Evolutionary conservation across 306 rosid species (phyloP).

Genomic region (Dalbergia cochinchinensis): DNA sequence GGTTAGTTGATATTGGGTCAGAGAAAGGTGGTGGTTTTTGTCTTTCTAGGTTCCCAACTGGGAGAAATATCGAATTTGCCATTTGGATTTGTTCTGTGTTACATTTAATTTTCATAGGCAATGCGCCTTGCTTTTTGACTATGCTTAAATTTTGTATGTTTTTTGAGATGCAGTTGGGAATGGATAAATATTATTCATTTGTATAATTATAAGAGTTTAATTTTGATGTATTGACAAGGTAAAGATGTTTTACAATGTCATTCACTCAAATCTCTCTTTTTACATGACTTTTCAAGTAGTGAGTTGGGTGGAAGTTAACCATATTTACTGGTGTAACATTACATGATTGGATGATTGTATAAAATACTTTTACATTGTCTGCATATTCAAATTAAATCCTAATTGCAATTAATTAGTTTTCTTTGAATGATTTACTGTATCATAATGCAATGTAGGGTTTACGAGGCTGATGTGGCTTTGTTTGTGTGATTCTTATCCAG

Average conservation of each 20-base stretch:
- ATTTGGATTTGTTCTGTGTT: conserved; percentile 32
- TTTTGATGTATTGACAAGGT: too few species aligned
- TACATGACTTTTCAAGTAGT: too few species aligned
- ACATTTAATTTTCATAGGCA: conserved; percentile 25
- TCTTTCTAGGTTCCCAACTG: conserved; percentile 25
- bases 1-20: conserved; percentile 29
- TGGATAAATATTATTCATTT: neutral
- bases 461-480: conserved; percentile 16
- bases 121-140: conserved; percentile 26
- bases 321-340: too few species aligned
- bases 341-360: too few species aligned
- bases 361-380: too few species aligned
- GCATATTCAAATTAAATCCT: too few species aligned
- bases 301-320: too few species aligned
- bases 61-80: conserved; percentile 10
- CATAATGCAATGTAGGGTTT: conserved; percentile 42
- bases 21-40: conserved; percentile 16
- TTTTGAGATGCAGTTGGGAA: conserved; percentile 15
- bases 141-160: neutral
- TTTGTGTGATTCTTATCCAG: conserved; percentile 45
- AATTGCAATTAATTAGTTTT: neutral
- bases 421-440: conserved; percentile 29
- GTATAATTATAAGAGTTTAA: too few species aligned
- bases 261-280: too few species aligned
- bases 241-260: too few species aligned